Conservation (phyloP, 805 yeast species). For the Nakazawaea sp. region DNA sequence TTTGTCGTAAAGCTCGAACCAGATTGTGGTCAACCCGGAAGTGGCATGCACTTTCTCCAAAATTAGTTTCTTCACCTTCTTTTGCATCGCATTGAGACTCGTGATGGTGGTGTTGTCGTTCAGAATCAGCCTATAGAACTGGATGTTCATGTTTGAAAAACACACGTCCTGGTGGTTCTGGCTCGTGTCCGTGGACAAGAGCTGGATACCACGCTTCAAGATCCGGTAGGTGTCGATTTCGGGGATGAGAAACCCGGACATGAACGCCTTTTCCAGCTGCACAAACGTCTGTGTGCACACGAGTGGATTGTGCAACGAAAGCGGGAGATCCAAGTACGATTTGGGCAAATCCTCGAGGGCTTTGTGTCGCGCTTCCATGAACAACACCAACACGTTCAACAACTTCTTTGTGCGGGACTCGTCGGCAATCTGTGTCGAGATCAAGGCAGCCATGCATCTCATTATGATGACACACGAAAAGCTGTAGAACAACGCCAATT, state of each 20-base stretch:
- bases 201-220: conserved; percentile 33
- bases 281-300: conserved; percentile 27
- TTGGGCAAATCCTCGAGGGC: not conserved
- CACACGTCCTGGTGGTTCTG: conserved; percentile 17
- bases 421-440: conserved; percentile 15
- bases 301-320: conserved; percentile 15
- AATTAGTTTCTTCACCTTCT: conserved; percentile 46
- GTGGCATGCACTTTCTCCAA: conserved; percentile 15
- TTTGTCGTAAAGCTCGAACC: conserved; percentile 6
- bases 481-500: conserved; percentile 3
- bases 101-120: conserved; percentile 53
- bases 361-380: conserved; percentile 28
- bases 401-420: conserved; percentile 21
- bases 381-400: conserved; percentile 30
- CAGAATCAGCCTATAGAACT: conserved; percentile 35
- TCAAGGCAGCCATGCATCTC: conserved; percentile 13
- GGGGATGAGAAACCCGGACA: conserved; percentile 45
- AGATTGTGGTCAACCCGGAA: conserved; percentile 2
- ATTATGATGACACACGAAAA: not conserved
- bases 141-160: conserved; percentile 23
- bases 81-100: conserved; percentile 70
- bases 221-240: conserved; percentile 41
- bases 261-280: conserved; percentile 42
- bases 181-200: conserved; percentile 17
- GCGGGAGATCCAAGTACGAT: conserved; percentile 1